phyloP scores from a whole-genome alignment of 164 flowering plant genomes.

The Berberis vulgaris region DNA sequence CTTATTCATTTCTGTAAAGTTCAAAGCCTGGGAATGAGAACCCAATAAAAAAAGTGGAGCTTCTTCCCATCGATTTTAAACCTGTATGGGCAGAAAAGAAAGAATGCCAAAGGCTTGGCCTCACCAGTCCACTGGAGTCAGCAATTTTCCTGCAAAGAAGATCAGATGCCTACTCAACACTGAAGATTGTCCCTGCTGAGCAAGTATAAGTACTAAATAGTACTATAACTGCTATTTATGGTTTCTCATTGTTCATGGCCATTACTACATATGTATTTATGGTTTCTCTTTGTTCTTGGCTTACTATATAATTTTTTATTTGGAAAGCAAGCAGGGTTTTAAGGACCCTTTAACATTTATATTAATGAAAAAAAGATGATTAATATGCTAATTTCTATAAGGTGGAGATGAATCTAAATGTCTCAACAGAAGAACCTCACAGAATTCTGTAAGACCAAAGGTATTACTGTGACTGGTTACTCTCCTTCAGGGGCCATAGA shows the following conservation, averaged over 20 bases:
- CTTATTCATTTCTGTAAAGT: not conserved
- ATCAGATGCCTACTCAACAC: not conserved
- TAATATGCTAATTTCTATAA: not conserved
- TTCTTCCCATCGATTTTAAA: conserved; percentile 3
- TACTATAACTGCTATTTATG: too few relatives aligned
- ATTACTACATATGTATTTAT: too few relatives aligned
- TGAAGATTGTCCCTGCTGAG: conserved; percentile 7
- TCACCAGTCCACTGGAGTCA: conserved; percentile 8
- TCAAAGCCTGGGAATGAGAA: not conserved
- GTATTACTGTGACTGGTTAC: conserved; percentile 13
- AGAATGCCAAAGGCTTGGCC: conserved; percentile 6
- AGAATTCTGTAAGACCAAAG: conserved; percentile 18
- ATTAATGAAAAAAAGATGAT: too few relatives aligned
- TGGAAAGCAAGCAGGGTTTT: too few relatives aligned
- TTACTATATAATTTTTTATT: too few relatives aligned
- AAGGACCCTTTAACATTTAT: too few relatives aligned
- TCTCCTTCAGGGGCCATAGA: conserved; percentile 19
- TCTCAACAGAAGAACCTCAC: conserved; percentile 20
- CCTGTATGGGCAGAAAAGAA: conserved; percentile 6
- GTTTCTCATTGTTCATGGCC: too few relatives aligned
- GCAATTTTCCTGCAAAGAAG: conserved; percentile 5
- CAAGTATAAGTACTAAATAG: not conserved
- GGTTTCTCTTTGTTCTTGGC: too few relatives aligned
- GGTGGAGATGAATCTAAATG: conserved; percentile 28
- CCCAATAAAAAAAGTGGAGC: not conserved